Conservation (phyloP, 1,139 yeast species). For the Blastobotrys aristatus region DNA sequence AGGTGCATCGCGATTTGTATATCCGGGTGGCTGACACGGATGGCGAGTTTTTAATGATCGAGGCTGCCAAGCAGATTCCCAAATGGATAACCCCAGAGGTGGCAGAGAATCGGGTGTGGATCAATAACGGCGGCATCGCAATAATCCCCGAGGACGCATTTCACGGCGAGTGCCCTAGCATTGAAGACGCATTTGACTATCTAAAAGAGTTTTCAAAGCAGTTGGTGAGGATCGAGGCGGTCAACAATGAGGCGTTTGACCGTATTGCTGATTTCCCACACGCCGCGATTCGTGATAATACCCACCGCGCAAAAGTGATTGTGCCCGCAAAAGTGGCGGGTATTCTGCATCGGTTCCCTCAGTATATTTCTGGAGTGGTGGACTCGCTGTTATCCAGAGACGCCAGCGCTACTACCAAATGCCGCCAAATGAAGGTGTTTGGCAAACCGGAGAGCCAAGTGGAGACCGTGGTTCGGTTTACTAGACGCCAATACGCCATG, state of each 20-base stretch:
- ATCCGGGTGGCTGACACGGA: conserved; percentile 51
- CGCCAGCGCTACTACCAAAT: background rate
- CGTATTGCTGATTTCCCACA: conserved; percentile 13
- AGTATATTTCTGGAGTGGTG: conserved; percentile 17
- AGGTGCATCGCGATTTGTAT: conserved; percentile 36
- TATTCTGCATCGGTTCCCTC: conserved; percentile 20
- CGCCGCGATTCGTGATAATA: conserved; percentile 14
- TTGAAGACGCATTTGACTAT: conserved; percentile 14
- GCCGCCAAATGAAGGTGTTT: conserved; percentile 4
- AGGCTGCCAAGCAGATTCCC: conserved; percentile 43
- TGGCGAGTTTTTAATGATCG: conserved; percentile 52
- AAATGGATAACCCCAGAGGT: conserved; percentile 42
- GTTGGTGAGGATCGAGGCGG: conserved; percentile 4
- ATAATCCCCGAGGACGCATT: conserved; percentile 23
- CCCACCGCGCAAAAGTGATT: conserved; percentile 17
- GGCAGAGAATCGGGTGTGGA: conserved; percentile 40
- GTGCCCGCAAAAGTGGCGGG: conserved; percentile 22
- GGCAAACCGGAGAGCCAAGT: conserved; percentile 21
- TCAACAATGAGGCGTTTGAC: conserved; percentile 13
- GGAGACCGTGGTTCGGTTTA: conserved; percentile 22
- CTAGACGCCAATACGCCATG: conserved; percentile 27
- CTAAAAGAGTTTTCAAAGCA: conserved; percentile 7
- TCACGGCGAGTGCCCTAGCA: conserved; percentile 9
- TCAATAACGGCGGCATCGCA: conserved; percentile 23
- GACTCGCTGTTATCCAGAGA: conserved; percentile 8